phyloP scores from a whole-genome alignment of 345 rosid genomes.

The Passiflora organensis region DNA sequence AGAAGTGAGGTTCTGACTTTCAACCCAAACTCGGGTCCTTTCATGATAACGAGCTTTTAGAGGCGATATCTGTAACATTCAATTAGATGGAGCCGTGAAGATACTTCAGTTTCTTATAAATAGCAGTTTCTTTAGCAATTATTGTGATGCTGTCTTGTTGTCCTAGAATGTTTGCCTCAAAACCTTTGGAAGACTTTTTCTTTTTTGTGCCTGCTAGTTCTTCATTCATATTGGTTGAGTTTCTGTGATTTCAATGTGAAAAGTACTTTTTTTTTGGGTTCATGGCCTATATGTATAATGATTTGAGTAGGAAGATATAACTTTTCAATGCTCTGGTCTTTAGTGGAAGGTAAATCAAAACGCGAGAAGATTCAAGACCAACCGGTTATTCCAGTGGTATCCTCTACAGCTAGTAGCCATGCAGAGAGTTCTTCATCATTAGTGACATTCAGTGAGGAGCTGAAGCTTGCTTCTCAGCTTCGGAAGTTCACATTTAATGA shows the following conservation, averaged over 20 bases:
- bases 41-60: neutral
- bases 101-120: constrained; percentile 1
- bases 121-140: too few species aligned
- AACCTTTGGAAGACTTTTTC: neutral
- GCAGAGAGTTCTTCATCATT: constrained; percentile 25
- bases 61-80: neutral
- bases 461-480: constrained; percentile 25
- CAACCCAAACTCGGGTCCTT: neutral
- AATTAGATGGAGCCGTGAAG: constrained; percentile 2
- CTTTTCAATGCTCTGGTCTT: constrained; percentile 1
- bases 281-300: neutral
- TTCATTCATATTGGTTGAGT: neutral
- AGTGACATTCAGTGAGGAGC: constrained; percentile 24
- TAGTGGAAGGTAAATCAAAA: constrained; percentile 18
- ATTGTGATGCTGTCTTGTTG: too few species aligned
- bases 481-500: constrained; percentile 22
- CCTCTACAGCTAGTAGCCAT: constrained; percentile 18
- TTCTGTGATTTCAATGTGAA: neutral
- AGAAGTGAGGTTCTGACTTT: neutral
- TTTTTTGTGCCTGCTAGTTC: neutral
- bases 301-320: neutral
- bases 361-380: constrained; percentile 19
- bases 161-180: neutral
- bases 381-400: constrained; percentile 13
- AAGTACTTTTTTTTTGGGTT: neutral